Evolutionary conservation across 2,329 filamentous ascomycete species (phyloP), one percentile per base, ranked within the genome.

Genomic region (Zymoseptoria pseudotritici): DNA sequence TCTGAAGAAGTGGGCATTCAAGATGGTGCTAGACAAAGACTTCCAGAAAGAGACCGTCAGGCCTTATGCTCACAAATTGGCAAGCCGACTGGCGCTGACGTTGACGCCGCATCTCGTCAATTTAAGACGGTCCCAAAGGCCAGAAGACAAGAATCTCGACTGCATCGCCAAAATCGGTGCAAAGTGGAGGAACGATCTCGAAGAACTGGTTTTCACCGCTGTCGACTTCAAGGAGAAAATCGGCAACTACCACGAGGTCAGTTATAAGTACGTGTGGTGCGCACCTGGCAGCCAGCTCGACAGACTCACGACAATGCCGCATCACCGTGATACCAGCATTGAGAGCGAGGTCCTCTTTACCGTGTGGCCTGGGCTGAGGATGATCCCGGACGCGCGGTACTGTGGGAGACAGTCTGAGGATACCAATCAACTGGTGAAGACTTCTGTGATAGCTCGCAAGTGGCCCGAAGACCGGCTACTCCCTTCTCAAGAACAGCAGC

Each of bases 161-260:
- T n/a, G 17, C 21, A 17, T 19, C 5, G 26, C 19, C 17, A 13
- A 22, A 24, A 13, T n/a, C n/a, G 50, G 21, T 29, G 13, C 49
- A 10, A 17, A 22, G 10, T 57, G 24, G 46, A 2, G 29, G 22
- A 31, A 1, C 4, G 8, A 42, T 7, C 57, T 58, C 4, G 21
- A 50, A 26, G 5, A 50, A 11, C 17, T 49, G 6, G 22, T 49
- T 7, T 11, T n/a, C 17, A 19, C 21, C 7, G 57, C 57, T 7
- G 11, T 58, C n/a, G 57, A 54, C 4, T 11, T 58, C 7, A 58
- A 54, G 49, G 52, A 42, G 51, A 55, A 26, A 26, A 24, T 54
- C 19, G 51, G 21, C 10, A 50, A 31, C 19, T 58, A 58, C 17
- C 7, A 54, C 19, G 20, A 54, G 20, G 17, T 9, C 19, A 49